phyloP scores from a whole-genome alignment of 176 grass and related monocot genomes.

The Calamus simplicifolius region DNA sequence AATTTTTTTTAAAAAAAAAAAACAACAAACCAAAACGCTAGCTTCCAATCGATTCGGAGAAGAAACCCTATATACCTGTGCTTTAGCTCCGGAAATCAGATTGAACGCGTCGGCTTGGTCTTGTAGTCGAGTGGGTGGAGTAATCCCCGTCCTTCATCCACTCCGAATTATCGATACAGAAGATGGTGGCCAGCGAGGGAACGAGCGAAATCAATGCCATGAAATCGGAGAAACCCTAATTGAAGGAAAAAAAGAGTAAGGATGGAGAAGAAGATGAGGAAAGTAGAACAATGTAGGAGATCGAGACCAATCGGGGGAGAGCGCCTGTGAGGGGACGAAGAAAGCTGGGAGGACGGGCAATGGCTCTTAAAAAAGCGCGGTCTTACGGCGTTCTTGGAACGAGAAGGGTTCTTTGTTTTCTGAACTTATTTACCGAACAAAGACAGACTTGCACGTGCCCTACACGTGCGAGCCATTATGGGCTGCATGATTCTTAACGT shows the following conservation, averaged over 20 bases:
- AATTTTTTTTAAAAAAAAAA: conserved; percentile 20
- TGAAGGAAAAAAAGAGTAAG: background rate
- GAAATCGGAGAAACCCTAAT: background rate
- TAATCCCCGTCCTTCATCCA: conserved; percentile 99
- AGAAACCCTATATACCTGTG: conserved; percentile 36
- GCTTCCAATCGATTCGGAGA: no score
- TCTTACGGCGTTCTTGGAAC: no score
- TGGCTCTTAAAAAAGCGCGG: no score
- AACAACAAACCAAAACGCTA: conserved; percentile 28
- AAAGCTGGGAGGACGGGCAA: no score
- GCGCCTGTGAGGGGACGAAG: no score
- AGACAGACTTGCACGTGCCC: no score
- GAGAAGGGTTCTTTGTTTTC: no score
- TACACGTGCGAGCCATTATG: no score
- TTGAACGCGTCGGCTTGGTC: conserved; percentile 89
- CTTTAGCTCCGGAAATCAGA: conserved; percentile 95
- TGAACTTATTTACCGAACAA: no score
- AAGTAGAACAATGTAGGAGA: no score
- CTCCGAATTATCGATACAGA: conserved; percentile 99
- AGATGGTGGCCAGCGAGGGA: conserved; percentile 81
- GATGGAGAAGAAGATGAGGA: background rate
- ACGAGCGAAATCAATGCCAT: conserved; percentile 2
- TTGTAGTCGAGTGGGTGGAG: conserved; percentile 64
- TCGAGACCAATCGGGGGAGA: no score
- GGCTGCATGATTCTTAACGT: no score